Evolutionary conservation across 2,329 filamentous ascomycete species (phyloP).

Genomic region (Trichoderma koningii): DNA sequence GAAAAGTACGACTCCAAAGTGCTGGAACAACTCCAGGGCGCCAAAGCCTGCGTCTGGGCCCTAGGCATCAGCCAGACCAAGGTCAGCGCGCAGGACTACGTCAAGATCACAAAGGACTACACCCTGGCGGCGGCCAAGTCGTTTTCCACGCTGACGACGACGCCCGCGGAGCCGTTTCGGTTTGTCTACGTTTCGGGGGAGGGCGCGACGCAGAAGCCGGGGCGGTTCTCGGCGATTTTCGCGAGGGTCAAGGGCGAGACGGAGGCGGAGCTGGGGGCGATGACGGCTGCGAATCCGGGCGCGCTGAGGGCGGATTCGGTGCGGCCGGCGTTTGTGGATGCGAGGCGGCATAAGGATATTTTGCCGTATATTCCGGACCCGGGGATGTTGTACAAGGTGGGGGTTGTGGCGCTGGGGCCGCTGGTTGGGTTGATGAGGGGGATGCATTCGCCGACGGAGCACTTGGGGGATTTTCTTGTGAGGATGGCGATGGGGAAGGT

Average conservation of each 20-base stretch:
- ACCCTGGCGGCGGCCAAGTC: conserved; percentile 64
- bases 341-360: conserved; percentile 44
- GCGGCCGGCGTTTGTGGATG: conserved; percentile 63
- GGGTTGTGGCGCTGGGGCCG: conserved; percentile 33
- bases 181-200: conserved; percentile 72
- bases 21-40: conserved; percentile 62
- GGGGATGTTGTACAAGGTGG: conserved; percentile 29
- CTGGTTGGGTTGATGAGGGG: conserved; percentile 32
- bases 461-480: conserved; percentile 48
- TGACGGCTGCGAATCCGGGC: conserved; percentile 48
- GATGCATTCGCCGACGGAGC: conserved; percentile 46
- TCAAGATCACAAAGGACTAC: conserved; percentile 68
- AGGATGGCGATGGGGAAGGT: conserved; percentile 49
- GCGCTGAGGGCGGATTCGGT: conserved; percentile 57
- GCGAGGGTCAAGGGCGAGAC: conserved; percentile 67
- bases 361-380: conserved; percentile 45
- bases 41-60: conserved; percentile 73
- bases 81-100: conserved; percentile 66
- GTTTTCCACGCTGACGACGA: conserved; percentile 50
- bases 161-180: conserved; percentile 55
- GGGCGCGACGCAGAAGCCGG: conserved; percentile 60
- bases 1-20: conserved; percentile 58
- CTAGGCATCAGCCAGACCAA: conserved; percentile 64
- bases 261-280: conserved; percentile 59
- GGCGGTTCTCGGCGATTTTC: conserved; percentile 58